Conservation (phyloP, 192 early-diverging fungal species). For the Lobosporangium transversale region DNA sequence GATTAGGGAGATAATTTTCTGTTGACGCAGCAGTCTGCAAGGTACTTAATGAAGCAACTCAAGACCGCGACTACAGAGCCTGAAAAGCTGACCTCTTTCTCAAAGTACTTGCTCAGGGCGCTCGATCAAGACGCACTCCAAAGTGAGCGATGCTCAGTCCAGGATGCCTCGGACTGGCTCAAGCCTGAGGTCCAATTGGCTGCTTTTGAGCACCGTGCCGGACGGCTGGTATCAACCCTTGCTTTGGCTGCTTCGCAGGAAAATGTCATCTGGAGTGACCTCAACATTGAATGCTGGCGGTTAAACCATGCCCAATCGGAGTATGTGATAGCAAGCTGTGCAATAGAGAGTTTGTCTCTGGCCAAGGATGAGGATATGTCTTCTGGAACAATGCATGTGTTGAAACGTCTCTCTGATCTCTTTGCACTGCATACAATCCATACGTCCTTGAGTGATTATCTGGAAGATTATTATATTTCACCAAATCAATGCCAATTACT, state of each 20-base stretch:
- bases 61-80: slow-evolving; percentile 54
- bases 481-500: slow-evolving; percentile 56
- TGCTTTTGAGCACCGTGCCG: slow-evolving; percentile 75
- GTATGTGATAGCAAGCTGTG: slow-evolving; percentile 72
- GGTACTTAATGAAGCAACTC: slow-evolving; percentile 75
- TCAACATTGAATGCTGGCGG: slow-evolving; percentile 76
- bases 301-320: slow-evolving; percentile 80
- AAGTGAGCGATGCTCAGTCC: slow-evolving; percentile 31
- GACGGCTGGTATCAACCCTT: slow-evolving; percentile 68
- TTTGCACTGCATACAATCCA: slow-evolving; percentile 61
- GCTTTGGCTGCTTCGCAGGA: slow-evolving; percentile 61
- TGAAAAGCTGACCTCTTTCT: slow-evolving; percentile 35
- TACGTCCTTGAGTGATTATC: slow-evolving; percentile 58
- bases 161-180: slow-evolving; percentile 48
- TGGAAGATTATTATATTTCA: slow-evolving; percentile 56
- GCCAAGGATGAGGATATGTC: slow-evolving; percentile 19
- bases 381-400: slow-evolving; percentile 23
- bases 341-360: slow-evolving; percentile 58
- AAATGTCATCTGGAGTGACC: slow-evolving; percentile 69
- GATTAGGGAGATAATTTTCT: slow-evolving; percentile 75
- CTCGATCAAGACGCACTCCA: slow-evolving; percentile 27
- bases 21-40: slow-evolving; percentile 74
- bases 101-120: slow-evolving; percentile 47
- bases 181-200: slow-evolving; percentile 67
- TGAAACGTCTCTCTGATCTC: slow-evolving; percentile 44